These are phyloP conservation scores for Eutrema japonicum DNA, from an alignment of 345 rosid genomes.

Conservation along the genomic window DNA sequence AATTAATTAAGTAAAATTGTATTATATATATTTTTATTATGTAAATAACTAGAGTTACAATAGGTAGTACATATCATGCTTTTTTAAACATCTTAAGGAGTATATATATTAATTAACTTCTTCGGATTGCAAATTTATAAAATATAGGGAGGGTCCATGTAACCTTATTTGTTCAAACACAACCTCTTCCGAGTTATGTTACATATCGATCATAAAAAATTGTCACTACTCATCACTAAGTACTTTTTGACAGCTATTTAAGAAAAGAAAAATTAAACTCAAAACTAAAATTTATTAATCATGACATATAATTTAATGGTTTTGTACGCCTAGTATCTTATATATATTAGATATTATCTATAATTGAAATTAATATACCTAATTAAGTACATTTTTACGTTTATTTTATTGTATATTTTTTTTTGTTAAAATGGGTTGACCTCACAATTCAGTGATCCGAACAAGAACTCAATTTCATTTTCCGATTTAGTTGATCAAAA, in stretches of 20 bases:
- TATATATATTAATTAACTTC: too few relatives aligned
- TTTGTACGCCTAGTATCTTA: too few relatives aligned
- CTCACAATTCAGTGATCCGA: neutral
- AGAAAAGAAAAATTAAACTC: neutral
- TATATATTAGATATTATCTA: too few relatives aligned
- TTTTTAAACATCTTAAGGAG: too few relatives aligned
- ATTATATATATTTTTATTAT: too few relatives aligned
- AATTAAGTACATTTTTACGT: neutral
- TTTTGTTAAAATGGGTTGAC: conserved; percentile 6
- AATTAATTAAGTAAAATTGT: conserved; percentile 1
- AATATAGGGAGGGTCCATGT: too few relatives aligned
- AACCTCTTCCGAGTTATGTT: neutral
- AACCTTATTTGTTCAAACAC: neutral
- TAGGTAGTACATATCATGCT: too few relatives aligned
- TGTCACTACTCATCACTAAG: neutral
- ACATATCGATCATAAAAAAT: neutral
- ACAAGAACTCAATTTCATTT: neutral
- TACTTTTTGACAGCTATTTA: neutral
- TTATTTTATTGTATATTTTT: neutral
- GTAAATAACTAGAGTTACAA: too few relatives aligned
- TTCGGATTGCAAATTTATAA: too few relatives aligned
- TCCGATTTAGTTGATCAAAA: neutral
- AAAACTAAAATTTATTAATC: too few relatives aligned
- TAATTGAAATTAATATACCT: too few relatives aligned
- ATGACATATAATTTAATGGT: too few relatives aligned